These are phyloP conservation scores for Capronia americana DNA, from an alignment of 2,329 filamentous ascomycete genomes.

Conservation along the genomic window DNA sequence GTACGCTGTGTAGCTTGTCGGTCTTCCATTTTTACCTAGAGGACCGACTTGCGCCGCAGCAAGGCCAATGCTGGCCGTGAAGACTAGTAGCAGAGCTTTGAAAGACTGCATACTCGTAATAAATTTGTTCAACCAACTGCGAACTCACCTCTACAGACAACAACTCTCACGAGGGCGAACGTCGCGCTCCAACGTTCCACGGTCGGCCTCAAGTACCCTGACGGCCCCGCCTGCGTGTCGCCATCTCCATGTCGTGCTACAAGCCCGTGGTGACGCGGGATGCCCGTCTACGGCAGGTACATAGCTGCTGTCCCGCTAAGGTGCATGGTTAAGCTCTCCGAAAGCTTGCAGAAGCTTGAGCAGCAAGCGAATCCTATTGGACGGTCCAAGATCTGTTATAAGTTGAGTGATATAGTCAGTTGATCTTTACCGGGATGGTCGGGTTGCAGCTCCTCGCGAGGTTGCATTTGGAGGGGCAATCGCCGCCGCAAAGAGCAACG, in stretches of 20 bases:
- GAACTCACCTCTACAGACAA: background rate
- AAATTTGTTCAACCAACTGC: background rate
- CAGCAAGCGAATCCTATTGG: background rate
- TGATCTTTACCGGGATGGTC: background rate
- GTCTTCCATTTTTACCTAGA: slow-evolving; percentile 31
- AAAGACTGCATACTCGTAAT: slow-evolving; percentile 11
- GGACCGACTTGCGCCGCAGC: slow-evolving; percentile 33
- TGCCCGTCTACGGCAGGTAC: background rate
- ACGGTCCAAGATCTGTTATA: background rate
- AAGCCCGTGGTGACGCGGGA: background rate
- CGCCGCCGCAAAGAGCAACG: background rate
- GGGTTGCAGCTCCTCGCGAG: background rate
- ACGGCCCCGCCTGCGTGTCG: background rate
- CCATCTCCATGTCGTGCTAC: background rate
- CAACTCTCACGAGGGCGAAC: background rate
- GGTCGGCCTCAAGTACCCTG: background rate
- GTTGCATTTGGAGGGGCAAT: slow-evolving; percentile 5
- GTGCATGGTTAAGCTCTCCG: background rate
- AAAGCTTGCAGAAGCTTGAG: slow-evolving; percentile 2
- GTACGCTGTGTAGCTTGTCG: slow-evolving; percentile 36
- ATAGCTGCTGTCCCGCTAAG: background rate
- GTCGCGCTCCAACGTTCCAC: background rate
- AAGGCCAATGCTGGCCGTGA: slow-evolving; percentile 23
- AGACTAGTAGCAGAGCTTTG: slow-evolving; percentile 7
- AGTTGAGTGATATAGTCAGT: background rate